These are phyloP conservation scores for Arabis alpina DNA, from an alignment of 345 rosid genomes.

Conservation along the genomic window DNA sequence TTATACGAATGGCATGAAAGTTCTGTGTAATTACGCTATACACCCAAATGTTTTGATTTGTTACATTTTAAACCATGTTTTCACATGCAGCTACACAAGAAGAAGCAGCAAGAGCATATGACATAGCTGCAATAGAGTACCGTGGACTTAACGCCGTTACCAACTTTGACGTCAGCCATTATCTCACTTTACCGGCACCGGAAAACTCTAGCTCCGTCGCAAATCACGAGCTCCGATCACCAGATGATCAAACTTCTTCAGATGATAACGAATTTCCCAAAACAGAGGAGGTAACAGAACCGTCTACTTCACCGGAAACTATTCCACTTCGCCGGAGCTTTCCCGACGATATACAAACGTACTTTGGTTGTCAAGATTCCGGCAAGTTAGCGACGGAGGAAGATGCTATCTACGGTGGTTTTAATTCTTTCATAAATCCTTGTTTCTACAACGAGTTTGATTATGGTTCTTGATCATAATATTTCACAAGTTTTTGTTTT, in stretches of 20 bases:
- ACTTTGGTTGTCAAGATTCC: conserved; percentile 66
- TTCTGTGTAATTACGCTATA: neutral
- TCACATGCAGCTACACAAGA: conserved; percentile 83
- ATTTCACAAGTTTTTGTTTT: conserved; percentile 2
- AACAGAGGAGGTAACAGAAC: conserved; percentile 70
- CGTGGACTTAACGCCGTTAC: conserved; percentile 96
- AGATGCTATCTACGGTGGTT: conserved; percentile 62
- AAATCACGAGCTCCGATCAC: conserved; percentile 12
- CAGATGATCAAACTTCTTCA: conserved; percentile 23
- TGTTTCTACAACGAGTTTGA: conserved; percentile 62
- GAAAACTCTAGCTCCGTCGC: conserved; percentile 1
- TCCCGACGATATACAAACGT: conserved; percentile 79
- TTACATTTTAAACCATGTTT: conserved; percentile 5
- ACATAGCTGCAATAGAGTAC: conserved; percentile 91
- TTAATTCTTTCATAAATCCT: conserved; percentile 52
- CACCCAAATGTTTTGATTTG: neutral
- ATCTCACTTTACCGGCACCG: conserved; percentile 36
- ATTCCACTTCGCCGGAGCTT: conserved; percentile 56
- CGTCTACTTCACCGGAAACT: conserved; percentile 44
- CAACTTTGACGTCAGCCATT: conserved; percentile 87
- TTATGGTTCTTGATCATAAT: conserved; percentile 12
- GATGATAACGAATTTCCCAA: conserved; percentile 42
- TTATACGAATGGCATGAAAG: conserved; percentile 10
- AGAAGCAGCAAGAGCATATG: conserved; percentile 94
- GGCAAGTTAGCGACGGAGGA: conserved; percentile 52